Evolutionary conservation across 768 basidiomycete species (phyloP).

Genomic region (Agrocybe pediades): DNA sequence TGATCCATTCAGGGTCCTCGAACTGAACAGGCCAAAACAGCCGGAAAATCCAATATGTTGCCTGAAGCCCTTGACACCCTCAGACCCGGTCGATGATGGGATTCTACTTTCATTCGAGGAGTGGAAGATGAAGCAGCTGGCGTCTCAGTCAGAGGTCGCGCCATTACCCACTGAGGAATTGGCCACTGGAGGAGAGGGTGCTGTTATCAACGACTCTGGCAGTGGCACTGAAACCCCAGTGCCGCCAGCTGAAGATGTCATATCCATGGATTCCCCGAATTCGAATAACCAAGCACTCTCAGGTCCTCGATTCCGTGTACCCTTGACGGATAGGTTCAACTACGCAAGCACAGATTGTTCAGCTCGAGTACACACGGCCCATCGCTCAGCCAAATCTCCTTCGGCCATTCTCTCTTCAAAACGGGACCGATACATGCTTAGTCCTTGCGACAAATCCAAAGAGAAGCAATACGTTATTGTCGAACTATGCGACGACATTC

Average conservation of each 20-base stretch:
- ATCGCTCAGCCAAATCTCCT: slow-evolving; percentile 79
- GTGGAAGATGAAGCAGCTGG: slow-evolving; percentile 75
- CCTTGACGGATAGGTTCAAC: slow-evolving; percentile 88
- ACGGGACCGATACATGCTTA: slow-evolving; percentile 96
- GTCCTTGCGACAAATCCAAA: slow-evolving; percentile 73
- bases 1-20: slow-evolving; percentile 64
- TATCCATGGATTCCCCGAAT: slow-evolving; percentile 4
- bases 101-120: slow-evolving; percentile 83
- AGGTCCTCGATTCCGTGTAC: slow-evolving; percentile 44
- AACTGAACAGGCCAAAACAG: slow-evolving; percentile 44
- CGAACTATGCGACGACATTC: slow-evolving; percentile 96
- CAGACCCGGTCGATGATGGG: slow-evolving; percentile 58
- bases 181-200: slow-evolving; percentile 17
- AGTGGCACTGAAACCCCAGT: slow-evolving; percentile 6
- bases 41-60: slow-evolving; percentile 69
- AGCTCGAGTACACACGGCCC: slow-evolving; percentile 85
- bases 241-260: slow-evolving; percentile 2
- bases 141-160: slow-evolving; percentile 36
- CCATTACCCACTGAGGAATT: slow-evolving; percentile 25
- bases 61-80: slow-evolving; percentile 53
- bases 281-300: slow-evolving; percentile 12
- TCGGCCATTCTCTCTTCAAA: slow-evolving; percentile 85
- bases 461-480: slow-evolving; percentile 82
- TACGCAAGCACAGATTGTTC: slow-evolving; percentile 94
- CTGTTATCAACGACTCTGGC: slow-evolving; percentile 3